phyloP scores from a whole-genome alignment of 1,284 basidiomycete genomes.

The Apiotrichum sp. region DNA sequence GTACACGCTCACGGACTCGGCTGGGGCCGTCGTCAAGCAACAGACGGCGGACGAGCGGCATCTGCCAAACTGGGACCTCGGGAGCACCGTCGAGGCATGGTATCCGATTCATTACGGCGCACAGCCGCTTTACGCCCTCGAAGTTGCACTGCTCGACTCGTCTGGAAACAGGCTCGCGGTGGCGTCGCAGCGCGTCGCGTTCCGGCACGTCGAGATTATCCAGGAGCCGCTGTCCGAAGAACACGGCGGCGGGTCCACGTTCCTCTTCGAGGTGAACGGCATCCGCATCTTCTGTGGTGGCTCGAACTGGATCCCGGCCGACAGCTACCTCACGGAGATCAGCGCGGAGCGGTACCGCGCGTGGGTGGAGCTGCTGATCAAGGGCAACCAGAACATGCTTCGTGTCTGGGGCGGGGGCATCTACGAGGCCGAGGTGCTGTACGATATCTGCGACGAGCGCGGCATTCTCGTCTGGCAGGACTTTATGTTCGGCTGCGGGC shows the following conservation, averaged over 20 bases:
- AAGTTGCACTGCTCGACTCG: slow-evolving; percentile 51
- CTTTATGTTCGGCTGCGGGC: slow-evolving; percentile 54
- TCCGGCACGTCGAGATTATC: slow-evolving; percentile 66
- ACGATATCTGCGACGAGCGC: slow-evolving; percentile 56
- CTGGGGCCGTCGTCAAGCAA: slow-evolving; percentile 23
- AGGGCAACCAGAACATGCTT: slow-evolving; percentile 54
- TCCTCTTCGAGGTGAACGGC: slow-evolving; percentile 84
- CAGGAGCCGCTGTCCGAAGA: slow-evolving; percentile 58
- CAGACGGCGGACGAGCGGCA: slow-evolving; percentile 38
- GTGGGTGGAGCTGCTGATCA: slow-evolving; percentile 50
- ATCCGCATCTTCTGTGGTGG: slow-evolving; percentile 80
- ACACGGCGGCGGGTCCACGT: slow-evolving; percentile 62
- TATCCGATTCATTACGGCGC: slow-evolving; percentile 69
- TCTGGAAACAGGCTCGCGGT: slow-evolving; percentile 20
- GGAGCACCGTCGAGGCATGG: slow-evolving; percentile 57
- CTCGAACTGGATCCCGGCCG: slow-evolving; percentile 90
- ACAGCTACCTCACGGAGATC: slow-evolving; percentile 75
- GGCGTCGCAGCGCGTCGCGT: slow-evolving; percentile 53
- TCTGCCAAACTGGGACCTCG: slow-evolving; percentile 53
- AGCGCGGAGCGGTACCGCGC: slow-evolving; percentile 48
- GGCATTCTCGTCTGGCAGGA: slow-evolving; percentile 58
- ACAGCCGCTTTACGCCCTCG: slow-evolving; percentile 66
- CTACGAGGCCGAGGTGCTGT: slow-evolving; percentile 51
- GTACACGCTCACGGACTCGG: slow-evolving; percentile 9
- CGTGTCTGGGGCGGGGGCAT: slow-evolving; percentile 54